Base-by-base conservation (phyloP, 495 filamentous ascomycete species). In the Zalerion maritima region DNA sequence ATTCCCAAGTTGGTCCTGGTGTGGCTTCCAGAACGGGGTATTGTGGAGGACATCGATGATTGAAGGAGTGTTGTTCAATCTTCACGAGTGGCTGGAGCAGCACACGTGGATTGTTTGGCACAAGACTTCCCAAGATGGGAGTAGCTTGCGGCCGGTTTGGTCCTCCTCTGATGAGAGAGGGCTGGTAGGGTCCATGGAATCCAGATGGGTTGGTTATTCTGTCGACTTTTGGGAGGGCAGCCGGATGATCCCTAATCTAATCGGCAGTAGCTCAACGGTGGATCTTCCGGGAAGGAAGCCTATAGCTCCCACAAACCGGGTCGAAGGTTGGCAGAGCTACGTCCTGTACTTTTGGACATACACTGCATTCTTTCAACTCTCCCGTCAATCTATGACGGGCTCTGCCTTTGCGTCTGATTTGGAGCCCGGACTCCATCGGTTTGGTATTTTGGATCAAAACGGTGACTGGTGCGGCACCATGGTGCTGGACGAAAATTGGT, bases 21-120 rank as follows among this genome's bases (percentile, higher is more conserved):
- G 32, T 24, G 47, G 47, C 12, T 50, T 44, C 44, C 34, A 34
- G 16, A 29, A 24, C 14, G 19, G 11, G 6, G n/a, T 15, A n/a
- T 46, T 42, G 27, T 50, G 42, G 18, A 21, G 28, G 14, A 6
- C 27, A 7, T 11, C 16, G 8, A 37, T 38, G 34, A n/a, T 49
- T 2, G 26, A 23, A 5, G 46, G 34, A 5, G 15, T 20, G 14
- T 9, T 38, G 24, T 22, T 15, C 1, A 42, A 47, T 31, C 11
- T 47, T 7, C 34, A 45, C 24, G 44, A 46, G n/a, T 50, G 46
- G 46, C 35, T 47, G 4, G 30, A 28, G 12, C 28, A 40, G 9
- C 46, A 50, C 26, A 50, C 46, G 2, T 50, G 46, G 46, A 47
- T 50, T 20, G 20, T 12, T 5, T 50, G 46, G 46, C 45, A 50